phyloP scores from a whole-genome alignment of 805 yeast genomes.

The Ogataea ramenticola region DNA sequence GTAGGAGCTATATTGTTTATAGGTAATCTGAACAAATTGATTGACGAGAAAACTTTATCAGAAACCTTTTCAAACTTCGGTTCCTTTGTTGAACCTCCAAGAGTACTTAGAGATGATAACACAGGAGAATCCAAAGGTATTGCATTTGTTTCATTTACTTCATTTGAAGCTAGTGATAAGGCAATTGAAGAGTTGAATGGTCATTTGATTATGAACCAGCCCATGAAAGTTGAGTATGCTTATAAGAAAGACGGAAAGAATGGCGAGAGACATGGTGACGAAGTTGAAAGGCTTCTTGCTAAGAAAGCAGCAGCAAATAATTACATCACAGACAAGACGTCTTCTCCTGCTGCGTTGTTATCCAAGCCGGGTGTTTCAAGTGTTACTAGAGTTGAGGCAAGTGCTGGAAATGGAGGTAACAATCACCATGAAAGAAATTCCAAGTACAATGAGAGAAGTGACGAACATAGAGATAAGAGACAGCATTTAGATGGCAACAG shows the following conservation, averaged over 20 bases:
- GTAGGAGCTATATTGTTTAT: constrained; percentile 47
- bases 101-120: constrained; percentile 39
- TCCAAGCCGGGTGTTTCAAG: too few relatives aligned
- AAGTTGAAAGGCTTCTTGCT: constrained; percentile 66
- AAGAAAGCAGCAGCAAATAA: constrained; percentile 20
- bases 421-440: neutral
- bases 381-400: neutral
- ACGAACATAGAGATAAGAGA: neutral
- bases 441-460: neutral
- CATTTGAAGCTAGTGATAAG: constrained; percentile 60
- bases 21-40: constrained; percentile 59
- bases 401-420: neutral
- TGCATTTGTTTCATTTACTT: constrained; percentile 60
- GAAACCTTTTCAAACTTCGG: constrained; percentile 71
- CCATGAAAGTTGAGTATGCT: constrained; percentile 60
- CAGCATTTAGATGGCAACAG: neutral
- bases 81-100: constrained; percentile 40
- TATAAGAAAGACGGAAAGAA: constrained; percentile 49
- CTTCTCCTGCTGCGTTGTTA: too few relatives aligned
- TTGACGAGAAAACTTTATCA: constrained; percentile 49
- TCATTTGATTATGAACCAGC: constrained; percentile 59
- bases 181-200: constrained; percentile 69
- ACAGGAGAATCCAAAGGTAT: constrained; percentile 48
- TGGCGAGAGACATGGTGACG: constrained; percentile 68
- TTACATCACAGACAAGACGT: constrained; percentile 2